Evolutionary conservation across 1,284 basidiomycete species (phyloP).

Genomic region (Cutaneotrichosporon sp.): DNA sequence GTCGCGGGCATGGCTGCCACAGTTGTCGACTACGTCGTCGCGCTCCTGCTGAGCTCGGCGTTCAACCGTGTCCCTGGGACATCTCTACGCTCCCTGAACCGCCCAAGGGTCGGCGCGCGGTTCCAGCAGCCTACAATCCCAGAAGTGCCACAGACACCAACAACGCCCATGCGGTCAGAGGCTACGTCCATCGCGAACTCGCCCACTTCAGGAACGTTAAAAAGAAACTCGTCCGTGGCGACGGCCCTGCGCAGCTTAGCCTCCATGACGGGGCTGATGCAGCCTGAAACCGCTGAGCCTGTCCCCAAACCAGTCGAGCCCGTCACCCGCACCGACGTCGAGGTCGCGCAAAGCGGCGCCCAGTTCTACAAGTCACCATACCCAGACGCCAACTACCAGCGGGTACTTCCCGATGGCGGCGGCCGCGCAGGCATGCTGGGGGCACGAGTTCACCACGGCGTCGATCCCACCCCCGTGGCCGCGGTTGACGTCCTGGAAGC

Average conservation of each 20-base stretch:
- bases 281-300: constrained; percentile 25
- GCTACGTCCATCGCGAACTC: constrained; percentile 4
- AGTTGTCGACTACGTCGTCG: constrained; percentile 87
- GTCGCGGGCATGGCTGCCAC: constrained; percentile 86
- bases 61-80: constrained; percentile 68
- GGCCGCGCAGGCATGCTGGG: constrained; percentile 8
- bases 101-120: constrained; percentile 12
- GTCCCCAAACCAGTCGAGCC: constrained; percentile 3
- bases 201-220: constrained; percentile 52
- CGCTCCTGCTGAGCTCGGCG: constrained; percentile 79
- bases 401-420: constrained; percentile 28
- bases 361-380: constrained; percentile 39
- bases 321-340: constrained; percentile 15
- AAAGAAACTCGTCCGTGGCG: constrained; percentile 77
- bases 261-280: constrained; percentile 45
- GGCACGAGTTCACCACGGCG: not conserved
- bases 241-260: constrained; percentile 73
- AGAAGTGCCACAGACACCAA: constrained; percentile 1
- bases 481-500: constrained; percentile 77
- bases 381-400: constrained; percentile 35
- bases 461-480: constrained; percentile 27
- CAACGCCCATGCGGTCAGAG: not conserved
- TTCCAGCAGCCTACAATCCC: constrained; percentile 1
- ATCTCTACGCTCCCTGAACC: constrained; percentile 53
- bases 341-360: constrained; percentile 17